A percentile compares a stretch with the other conserved stretches of the same genome.
Conservation (phyloP, 805 yeast species). For the Candida maesae region DNA sequence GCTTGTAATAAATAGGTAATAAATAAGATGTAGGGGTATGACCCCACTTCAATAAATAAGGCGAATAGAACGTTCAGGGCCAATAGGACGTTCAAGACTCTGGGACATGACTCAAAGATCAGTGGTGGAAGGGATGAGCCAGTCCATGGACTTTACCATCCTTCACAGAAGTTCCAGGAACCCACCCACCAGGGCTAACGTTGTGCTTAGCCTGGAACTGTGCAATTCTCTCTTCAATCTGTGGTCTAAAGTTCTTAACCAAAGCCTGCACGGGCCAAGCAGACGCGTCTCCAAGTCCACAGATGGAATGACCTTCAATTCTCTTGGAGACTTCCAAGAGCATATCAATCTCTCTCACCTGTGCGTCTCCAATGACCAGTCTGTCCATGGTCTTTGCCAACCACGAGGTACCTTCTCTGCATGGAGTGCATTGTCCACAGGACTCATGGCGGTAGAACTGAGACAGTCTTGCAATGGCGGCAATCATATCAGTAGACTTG, state of each 20-base stretch:
- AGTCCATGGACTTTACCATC: slow-evolving; percentile 65
- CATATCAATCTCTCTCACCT: slow-evolving; percentile 78
- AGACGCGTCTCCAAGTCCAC: slow-evolving; percentile 91
- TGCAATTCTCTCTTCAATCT: slow-evolving; percentile 70
- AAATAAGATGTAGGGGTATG: background rate
- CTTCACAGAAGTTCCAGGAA: slow-evolving; percentile 49
- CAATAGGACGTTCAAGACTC: background rate
- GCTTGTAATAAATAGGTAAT: background rate
- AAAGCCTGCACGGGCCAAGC: slow-evolving; percentile 94
- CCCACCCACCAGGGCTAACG: slow-evolving; percentile 77
- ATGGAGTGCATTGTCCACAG: slow-evolving; percentile 93
- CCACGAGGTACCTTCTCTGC: slow-evolving; percentile 93
- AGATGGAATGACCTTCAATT: slow-evolving; percentile 87
- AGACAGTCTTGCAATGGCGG: slow-evolving; percentile 82
- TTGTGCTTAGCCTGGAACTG: slow-evolving; percentile 44
- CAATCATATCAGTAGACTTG: slow-evolving; percentile 77
- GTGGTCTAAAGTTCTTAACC: slow-evolving; percentile 79
- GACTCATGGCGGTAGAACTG: slow-evolving; percentile 89
- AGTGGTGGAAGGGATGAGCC: slow-evolving; percentile 34
- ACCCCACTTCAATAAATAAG: background rate
- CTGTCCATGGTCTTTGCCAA: slow-evolving; percentile 80
- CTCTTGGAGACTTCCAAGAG: slow-evolving; percentile 80
- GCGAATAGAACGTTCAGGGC: no score
- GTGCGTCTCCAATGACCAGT: slow-evolving; percentile 74
- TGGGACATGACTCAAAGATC: background rate